These are phyloP conservation scores for Candida argentea DNA, from an alignment of 805 yeast genomes.

Conservation along the genomic window DNA sequence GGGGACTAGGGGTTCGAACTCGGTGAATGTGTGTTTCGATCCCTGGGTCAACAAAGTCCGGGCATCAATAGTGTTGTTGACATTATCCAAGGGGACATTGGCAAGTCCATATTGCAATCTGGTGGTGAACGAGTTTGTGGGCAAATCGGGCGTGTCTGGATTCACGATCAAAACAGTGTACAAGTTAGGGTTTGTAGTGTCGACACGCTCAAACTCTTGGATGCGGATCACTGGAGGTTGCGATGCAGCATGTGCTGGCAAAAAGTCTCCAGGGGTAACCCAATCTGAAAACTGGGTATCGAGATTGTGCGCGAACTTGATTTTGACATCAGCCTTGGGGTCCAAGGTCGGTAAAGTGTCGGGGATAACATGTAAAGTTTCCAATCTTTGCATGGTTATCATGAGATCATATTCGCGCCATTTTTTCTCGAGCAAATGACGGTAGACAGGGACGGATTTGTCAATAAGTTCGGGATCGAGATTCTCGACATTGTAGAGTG, in stretches of 20 bases:
- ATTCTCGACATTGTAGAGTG: slow-evolving; percentile 52
- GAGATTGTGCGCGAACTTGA: slow-evolving; percentile 63
- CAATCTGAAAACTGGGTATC: slow-evolving; percentile 48
- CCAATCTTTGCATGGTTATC: slow-evolving; percentile 87
- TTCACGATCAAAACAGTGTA: slow-evolving; percentile 79
- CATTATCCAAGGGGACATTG: slow-evolving; percentile 52
- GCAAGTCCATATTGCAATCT: slow-evolving; percentile 68
- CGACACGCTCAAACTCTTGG: slow-evolving; percentile 52
- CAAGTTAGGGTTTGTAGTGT: slow-evolving; percentile 28
- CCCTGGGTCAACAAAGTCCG: slow-evolving; percentile 27
- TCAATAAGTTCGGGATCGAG: slow-evolving; percentile 42
- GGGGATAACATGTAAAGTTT: slow-evolving; percentile 76
- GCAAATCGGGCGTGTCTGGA: slow-evolving; percentile 82
- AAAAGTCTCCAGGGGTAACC: slow-evolving; percentile 68
- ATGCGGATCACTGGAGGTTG: slow-evolving; percentile 72
- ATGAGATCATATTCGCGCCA: slow-evolving; percentile 69
- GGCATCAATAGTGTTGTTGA: slow-evolving; percentile 46
- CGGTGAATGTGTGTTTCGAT: slow-evolving; percentile 28
- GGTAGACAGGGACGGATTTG: slow-evolving; percentile 68
- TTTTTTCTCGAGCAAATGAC: slow-evolving; percentile 52
- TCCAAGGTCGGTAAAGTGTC: slow-evolving; percentile 86
- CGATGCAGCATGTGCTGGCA: slow-evolving; percentile 65
- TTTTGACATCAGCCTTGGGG: slow-evolving; percentile 65
- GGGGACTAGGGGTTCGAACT: slow-evolving; percentile 76
- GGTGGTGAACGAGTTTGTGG: slow-evolving; percentile 57